Evolutionary conservation across 1,284 basidiomycete species (phyloP), one percentile per base, ranked within the genome.

Genomic region (Ceratobasidium sp.): DNA sequence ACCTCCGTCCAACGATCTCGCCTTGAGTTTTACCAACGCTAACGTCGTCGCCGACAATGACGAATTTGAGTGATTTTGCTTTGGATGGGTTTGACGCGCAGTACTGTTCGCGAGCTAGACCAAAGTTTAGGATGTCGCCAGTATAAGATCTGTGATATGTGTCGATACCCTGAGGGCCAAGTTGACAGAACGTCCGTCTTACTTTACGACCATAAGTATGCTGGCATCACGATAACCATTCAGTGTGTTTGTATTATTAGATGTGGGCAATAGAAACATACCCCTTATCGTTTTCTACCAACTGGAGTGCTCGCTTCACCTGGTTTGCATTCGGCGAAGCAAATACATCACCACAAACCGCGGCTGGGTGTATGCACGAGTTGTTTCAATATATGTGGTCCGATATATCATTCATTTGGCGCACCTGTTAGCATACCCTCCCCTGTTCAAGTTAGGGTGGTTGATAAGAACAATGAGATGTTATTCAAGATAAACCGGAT

Each of bases 11-110:
- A 23, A 94, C 92, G 57, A 96, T 88, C 75, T 84, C 88, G 28
- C 93, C 92, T 77, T 94, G 92, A 1, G 86, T 86, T 75, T 85
- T 86, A 2, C 92, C 91, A 16, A 98, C 95, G 1, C 94, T 89
- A 16, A 96, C 93, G 80, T 98, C 96, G 79, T 98, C 96, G 8
- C 91, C 93, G 12, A 97, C 94, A 73, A 96, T 86, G 48, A 97
- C 83, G 74, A 97, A 92, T 76, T 88, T 90, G 77, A 96, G 87
- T 36, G 85, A 84, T 60, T 89, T 83, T 0, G 87, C 84, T 76
- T 88, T 90, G 26, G 87, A 85, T 0, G 91, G 88, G 74, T 93
- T 87, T 0, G 92, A 89, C 1, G 90, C 86, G 32, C 69, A 69
- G 77, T 90, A 90, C 74, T 93, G 90, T 79, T 98, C 96, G 75